Evolutionary conservation across 2,329 filamentous ascomycete genomes (phyloP).

Genomic region (Mycosphaerelloides madeirae): DNA sequence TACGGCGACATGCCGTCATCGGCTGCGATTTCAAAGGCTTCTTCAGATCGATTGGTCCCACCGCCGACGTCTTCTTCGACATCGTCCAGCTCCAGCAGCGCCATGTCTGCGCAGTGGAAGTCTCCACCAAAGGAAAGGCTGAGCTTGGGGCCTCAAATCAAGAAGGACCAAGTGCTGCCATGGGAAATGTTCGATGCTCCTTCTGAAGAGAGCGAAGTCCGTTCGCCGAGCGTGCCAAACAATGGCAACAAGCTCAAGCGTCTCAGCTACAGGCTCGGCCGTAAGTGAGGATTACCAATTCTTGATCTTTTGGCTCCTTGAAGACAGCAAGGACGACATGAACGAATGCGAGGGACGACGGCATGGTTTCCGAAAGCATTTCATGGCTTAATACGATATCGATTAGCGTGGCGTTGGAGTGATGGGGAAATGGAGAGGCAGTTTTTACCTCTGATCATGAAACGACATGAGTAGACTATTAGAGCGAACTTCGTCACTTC

Average conservation of each 20-base stretch:
- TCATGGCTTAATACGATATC: not conserved
- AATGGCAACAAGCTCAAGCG: conserved; percentile 6
- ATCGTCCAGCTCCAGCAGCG: not conserved
- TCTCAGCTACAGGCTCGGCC: conserved; percentile 9
- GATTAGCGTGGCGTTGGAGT: conserved; percentile 7
- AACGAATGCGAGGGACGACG: not conserved
- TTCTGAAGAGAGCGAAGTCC: not conserved
- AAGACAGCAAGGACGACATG: not conserved
- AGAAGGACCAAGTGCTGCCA: conserved; percentile 12
- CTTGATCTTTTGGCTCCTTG: not conserved
- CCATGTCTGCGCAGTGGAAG: not conserved
- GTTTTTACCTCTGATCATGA: not conserved
- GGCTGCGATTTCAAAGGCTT: not conserved
- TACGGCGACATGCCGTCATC: not conserved
- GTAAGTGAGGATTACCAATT: conserved; percentile 3
- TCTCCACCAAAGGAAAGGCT: not conserved
- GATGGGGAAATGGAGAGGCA: not conserved
- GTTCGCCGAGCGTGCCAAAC: not conserved
- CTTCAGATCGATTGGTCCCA: not conserved
- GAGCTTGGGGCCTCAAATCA: not conserved
- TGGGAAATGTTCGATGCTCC: conserved; percentile 18
- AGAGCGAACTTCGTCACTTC: too few species aligned
- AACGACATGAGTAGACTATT: not conserved
- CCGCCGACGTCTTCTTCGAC: not conserved
- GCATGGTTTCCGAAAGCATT: not conserved